Base-by-base conservation (phyloP, 2,329 filamentous ascomycete species). In the Fusarium luffae region DNA sequence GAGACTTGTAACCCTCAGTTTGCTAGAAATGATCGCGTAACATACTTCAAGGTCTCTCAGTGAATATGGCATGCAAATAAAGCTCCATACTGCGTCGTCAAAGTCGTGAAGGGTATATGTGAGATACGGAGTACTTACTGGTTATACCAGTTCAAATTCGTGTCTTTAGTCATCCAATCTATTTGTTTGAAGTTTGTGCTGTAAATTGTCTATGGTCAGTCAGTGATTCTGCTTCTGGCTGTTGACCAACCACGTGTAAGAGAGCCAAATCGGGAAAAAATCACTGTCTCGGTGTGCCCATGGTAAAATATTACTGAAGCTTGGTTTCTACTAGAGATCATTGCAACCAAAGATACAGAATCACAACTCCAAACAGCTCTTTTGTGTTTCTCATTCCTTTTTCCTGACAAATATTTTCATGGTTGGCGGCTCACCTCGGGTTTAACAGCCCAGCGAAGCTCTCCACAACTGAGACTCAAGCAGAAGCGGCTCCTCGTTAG, bases 401-500 rank as follows among this genome's bases (percentile, higher is more conserved):
- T 42, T 34, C 25, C 19, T 51, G 19, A 43, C 47, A 30, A 34
- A 57, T 25, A 40, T 23, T 64, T 58, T 23, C 37, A 64, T 30
- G 5, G 43, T 47, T 40, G 57, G 47, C 61, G 56, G 62, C 60
- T 69, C 55, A 69, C 66, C 61, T 69, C 61, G 66, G 66, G 52
- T 60, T 49, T 60, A 27, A 54, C 37, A 65, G 23, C 12, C 41
- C 49, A 18, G 41, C 30, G 42, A 21, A 41, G 19, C 44, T 57
- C 50, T 21, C 50, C 25, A 50, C 32, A 30, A 30, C 23, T 52
- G 44, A 18, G 40, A 40, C 27, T 19, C 32, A 55, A 48, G 43
- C n/a, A 46, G 28, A 51, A 28, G 58, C 43, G 34, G 51, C 37
- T 58, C 28, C 23, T 47, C 19, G 49, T 51, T 19, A 51, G 48